phyloP scores from a whole-genome alignment of 2,329 filamentous ascomycete genomes.

The Ampelomyces quisqualis region DNA sequence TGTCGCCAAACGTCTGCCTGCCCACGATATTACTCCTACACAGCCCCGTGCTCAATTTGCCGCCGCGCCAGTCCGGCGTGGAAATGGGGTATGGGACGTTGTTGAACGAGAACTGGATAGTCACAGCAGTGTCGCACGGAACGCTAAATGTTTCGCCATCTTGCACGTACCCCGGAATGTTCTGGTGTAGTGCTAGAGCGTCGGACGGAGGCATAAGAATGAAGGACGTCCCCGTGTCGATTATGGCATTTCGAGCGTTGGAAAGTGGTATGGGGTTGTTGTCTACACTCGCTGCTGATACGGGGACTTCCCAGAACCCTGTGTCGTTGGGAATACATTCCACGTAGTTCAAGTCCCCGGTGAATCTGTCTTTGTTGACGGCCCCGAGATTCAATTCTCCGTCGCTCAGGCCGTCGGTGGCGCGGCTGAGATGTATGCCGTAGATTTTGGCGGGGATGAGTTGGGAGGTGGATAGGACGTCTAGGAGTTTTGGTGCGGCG shows the following conservation, averaged over 20 bases:
- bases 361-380: conserved; percentile 65
- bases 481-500: conserved; percentile 64
- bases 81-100: conserved; percentile 67
- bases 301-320: conserved; percentile 71
- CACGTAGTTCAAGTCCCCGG: conserved; percentile 68
- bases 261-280: too few relatives aligned
- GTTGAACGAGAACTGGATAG: conserved; percentile 67
- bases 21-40: conserved; percentile 74
- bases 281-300: conserved; percentile 68
- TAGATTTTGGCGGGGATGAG: conserved; percentile 67
- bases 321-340: conserved; percentile 51
- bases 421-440: conserved; percentile 68
- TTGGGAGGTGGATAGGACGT: conserved; percentile 59
- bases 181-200: conserved; percentile 65
- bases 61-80: conserved; percentile 69
- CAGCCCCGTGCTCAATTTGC: conserved; percentile 34
- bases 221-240: conserved; percentile 83
- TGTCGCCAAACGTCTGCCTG: conserved; percentile 61
- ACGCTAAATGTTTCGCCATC: conserved; percentile 66
- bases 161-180: conserved; percentile 62
- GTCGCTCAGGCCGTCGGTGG: conserved; percentile 63
- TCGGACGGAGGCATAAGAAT: conserved; percentile 69
- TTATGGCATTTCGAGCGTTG: conserved; percentile 66
- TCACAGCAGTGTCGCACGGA: conserved; percentile 67
- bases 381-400: conserved; percentile 78